phyloP scores from a whole-genome alignment of 2,329 filamentous ascomycete species.

The Elsinoe necatrix region DNA sequence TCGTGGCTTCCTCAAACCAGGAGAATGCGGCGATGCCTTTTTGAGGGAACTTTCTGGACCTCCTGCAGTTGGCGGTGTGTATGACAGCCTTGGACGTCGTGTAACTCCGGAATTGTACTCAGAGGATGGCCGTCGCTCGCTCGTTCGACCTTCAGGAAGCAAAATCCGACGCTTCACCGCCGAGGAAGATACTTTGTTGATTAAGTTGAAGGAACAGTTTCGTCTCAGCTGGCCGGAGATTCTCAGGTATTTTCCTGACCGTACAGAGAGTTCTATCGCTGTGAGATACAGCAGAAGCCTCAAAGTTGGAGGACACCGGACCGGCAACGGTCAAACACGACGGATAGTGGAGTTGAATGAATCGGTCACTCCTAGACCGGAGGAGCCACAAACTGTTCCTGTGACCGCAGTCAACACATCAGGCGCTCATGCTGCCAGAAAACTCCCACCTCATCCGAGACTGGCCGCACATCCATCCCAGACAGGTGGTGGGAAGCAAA shows the following conservation, averaged over 20 bases:
- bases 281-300: conserved; percentile 22
- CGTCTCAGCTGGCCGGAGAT: conserved; percentile 32
- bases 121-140: not conserved
- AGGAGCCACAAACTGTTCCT: not conserved
- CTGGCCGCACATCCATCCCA: too few relatives aligned
- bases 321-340: not conserved
- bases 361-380: not conserved
- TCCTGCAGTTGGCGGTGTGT: not conserved
- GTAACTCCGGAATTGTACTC: not conserved
- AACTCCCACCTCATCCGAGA: not conserved
- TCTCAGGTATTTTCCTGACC: conserved; percentile 26
- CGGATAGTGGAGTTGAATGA: conserved; percentile 1
- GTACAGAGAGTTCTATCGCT: conserved; percentile 25
- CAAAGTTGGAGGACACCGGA: not conserved
- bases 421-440: not conserved
- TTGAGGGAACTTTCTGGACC: not conserved
- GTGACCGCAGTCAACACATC: not conserved
- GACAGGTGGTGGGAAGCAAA: too few relatives aligned
- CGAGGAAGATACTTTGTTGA: conserved; percentile 30
- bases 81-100: not conserved
- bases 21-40: not conserved
- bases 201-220: conserved; percentile 36
- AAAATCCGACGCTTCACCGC: conserved; percentile 19
- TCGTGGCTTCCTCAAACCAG: not conserved
- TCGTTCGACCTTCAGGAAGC: not conserved